Base-by-base conservation (phyloP, 139 green algal genomes). In the Raphidocelis subcapitata region DNA sequence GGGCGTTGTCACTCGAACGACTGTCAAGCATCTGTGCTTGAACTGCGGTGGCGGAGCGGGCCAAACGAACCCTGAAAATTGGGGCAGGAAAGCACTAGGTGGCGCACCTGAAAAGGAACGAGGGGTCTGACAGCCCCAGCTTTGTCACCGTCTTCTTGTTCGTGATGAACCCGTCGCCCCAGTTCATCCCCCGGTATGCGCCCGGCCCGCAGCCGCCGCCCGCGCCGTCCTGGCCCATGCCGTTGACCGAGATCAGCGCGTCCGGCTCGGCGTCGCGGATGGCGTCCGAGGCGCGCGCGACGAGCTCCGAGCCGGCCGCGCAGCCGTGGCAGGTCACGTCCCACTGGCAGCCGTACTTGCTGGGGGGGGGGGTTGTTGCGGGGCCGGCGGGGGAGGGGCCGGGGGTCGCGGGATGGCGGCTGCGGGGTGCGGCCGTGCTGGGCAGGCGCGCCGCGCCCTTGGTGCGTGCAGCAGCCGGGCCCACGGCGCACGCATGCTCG, bases 151-250 rank as follows among this genome's bases (percentile, higher is more conserved):
- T 14, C 24, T 28, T 29, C 24, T 29, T 8, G 54, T 61, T 20
- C 5, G 54, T 61, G 24, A 61, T 28, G 54, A 61, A 61, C 24
- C 54, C 54, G 54, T 61, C 54, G 24, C 54, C 54, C 54, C 54
- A 61, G 41, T 49, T 49, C 8, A 49, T 8, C 41, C 41, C 41
- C 8, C 8, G 41, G 12, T 49, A 49, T 15, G 47, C 47, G 18
- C 47, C 47, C 41, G 8, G 8, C 41, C 41, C 41, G 8, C 8
- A 8, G 41, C 41, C 8, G 24, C 54, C 54, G 54, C 54, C 54
- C 23, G 24, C 54, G 24, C 24, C 54, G 54, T 28, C 24, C n/a
- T 61, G 54, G 24, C 54, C 54, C n/a, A 61, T 14, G 54, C 12
- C 54, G 54, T 61, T 61, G 24, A 61, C 23, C 23, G n/a, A 61